Evolutionary conservation across 495 filamentous ascomycete species (phyloP).

Genomic region (Extremus antarcticus): DNA sequence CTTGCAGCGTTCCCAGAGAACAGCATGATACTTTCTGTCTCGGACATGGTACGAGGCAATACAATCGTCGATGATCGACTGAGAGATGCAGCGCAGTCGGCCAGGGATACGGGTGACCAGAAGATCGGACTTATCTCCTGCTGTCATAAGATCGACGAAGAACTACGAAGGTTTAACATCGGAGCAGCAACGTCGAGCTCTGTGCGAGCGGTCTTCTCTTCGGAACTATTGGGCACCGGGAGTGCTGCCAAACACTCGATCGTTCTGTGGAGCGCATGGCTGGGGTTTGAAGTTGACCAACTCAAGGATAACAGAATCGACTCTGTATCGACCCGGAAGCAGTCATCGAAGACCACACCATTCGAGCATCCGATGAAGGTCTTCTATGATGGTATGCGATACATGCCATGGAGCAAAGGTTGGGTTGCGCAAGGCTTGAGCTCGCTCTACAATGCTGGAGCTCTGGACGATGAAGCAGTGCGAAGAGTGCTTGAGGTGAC

Average conservation of each 20-base stretch:
- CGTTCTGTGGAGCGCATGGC: slow-evolving; percentile 24
- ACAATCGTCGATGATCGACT: slow-evolving; percentile 57
- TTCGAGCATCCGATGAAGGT: slow-evolving; percentile 20
- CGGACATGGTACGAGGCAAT: slow-evolving; percentile 30
- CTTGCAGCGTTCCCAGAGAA: slow-evolving; percentile 60
- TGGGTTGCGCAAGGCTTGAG: slow-evolving; percentile 33
- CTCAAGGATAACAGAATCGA: not conserved
- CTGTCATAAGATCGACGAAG: slow-evolving; percentile 57
- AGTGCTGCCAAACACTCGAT: slow-evolving; percentile 18
- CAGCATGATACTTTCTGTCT: slow-evolving; percentile 62
- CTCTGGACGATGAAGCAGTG: slow-evolving; percentile 35
- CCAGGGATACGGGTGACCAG: slow-evolving; percentile 28
- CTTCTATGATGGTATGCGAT: slow-evolving; percentile 25
- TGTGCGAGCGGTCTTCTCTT: slow-evolving; percentile 22
- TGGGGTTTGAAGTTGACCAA: slow-evolving; percentile 21
- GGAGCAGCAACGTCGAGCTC: slow-evolving; percentile 19
- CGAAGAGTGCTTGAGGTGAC: slow-evolving; percentile 40
- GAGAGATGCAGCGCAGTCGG: slow-evolving; percentile 44
- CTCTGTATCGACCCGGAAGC: not conserved
- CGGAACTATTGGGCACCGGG: slow-evolving; percentile 12
- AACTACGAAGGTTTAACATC: slow-evolving; percentile 27
- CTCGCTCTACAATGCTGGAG: slow-evolving; percentile 13
- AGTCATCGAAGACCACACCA: not conserved
- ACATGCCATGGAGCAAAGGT: slow-evolving; percentile 31
- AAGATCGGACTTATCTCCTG: slow-evolving; percentile 38